phyloP scores from a whole-genome alignment of 2,329 filamentous ascomycete species.

The Akanthomyces dipterigenus region DNA sequence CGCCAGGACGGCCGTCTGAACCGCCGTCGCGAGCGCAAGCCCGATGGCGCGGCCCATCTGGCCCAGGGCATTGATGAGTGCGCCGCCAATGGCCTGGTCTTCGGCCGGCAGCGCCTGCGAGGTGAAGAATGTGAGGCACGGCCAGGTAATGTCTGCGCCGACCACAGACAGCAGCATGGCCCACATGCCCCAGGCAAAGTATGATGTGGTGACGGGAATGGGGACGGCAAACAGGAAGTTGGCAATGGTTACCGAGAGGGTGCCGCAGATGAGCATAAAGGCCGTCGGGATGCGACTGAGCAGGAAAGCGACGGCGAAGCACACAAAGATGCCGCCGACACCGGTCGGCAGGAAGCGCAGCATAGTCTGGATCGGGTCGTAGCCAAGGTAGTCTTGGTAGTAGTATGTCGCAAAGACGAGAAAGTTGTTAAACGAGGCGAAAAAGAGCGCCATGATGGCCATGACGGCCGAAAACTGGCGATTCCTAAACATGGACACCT shows the following conservation, averaged over 20 bases:
- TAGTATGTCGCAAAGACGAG: conserved; percentile 63
- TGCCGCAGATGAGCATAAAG: conserved; percentile 52
- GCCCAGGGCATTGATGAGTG: conserved; percentile 59
- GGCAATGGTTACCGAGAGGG: conserved; percentile 45
- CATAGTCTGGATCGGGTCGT: conserved; percentile 58
- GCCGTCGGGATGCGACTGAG: conserved; percentile 52
- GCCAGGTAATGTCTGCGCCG: conserved; percentile 61
- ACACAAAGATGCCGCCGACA: conserved; percentile 50
- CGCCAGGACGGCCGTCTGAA: conserved; percentile 57
- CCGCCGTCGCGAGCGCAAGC: conserved; percentile 56
- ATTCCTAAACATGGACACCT: conserved; percentile 57
- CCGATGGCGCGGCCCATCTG: conserved; percentile 61
- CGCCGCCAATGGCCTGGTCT: conserved; percentile 62
- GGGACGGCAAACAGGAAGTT: conserved; percentile 58
- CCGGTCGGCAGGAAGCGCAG: conserved; percentile 63
- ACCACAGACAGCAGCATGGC: conserved; percentile 61
- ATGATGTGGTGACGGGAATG: conserved; percentile 52
- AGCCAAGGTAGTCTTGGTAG: conserved; percentile 60
- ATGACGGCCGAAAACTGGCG: conserved; percentile 55
- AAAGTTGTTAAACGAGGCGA: conserved; percentile 61
- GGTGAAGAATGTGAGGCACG: conserved; percentile 58
- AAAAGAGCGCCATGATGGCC: conserved; percentile 60
- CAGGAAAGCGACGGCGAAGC: conserved; percentile 48
- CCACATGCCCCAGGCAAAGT: conserved; percentile 61
- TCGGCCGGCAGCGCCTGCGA: conserved; percentile 54